Evolutionary conservation across 495 filamentous ascomycete species (phyloP), one percentile per base, ranked within the genome.

Genomic region (Zalerion maritima): DNA sequence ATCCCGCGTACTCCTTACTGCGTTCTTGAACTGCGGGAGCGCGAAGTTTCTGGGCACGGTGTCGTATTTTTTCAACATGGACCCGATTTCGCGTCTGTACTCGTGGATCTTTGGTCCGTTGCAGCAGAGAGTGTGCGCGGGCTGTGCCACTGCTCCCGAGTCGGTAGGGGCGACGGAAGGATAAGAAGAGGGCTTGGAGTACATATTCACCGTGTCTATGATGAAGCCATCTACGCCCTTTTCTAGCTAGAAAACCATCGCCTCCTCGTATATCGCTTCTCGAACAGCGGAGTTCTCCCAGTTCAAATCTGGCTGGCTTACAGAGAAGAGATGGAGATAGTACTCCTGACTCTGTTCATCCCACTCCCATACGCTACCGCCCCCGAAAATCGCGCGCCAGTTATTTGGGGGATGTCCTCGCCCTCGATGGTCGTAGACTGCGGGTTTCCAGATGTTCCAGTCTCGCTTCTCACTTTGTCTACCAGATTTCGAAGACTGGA

Each of bases 131-230:
- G 53, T 55, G 39, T 64, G 60, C 2, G 59, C 74, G 25, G 59
- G 60, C 26, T 63, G 59, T 12, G 50, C 40, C 21, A 46, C 41
- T 13, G 44, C 46, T 2, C 35, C 34, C 1, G 36, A 23, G 29
- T 72, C 57, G 17, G 58, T 59, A 29, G 77, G 47, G 2, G 72
- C 69, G 3, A 65, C 75, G 37, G 81, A 74, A 1, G 64, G 64
- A 26, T 75, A 72, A 0, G 50, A 52, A 25, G 60, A 62, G 1
- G 65, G 58, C 37, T 82, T 83, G 46, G 67, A 74, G 38, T 73
- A 71, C 46, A 72, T 67, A n/a, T 76, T 75, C 42, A 75, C 68
- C 6, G 67, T 63, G 29, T 76, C 71, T 52, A 74, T 64, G 7
- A 71, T 63, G 55, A 75, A 75, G 5, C 71, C 71, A 32, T 71